Conservation (phyloP, 2,329 filamentous ascomycete species). For the Alternaria brassicicola region DNA sequence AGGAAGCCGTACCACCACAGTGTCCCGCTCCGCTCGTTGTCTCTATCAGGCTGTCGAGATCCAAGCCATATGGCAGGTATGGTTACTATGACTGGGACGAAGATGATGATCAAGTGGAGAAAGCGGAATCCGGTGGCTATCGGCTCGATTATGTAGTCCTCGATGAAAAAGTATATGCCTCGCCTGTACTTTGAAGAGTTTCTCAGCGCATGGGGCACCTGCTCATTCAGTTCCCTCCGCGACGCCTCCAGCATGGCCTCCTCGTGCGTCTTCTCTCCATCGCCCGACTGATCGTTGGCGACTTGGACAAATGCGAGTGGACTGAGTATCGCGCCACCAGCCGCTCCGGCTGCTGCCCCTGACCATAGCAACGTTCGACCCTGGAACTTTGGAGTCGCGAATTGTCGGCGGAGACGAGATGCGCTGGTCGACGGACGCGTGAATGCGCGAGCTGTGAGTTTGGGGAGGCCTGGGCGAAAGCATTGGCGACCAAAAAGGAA, state of each 20-base stretch:
- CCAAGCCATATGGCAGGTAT: conserved; percentile 86
- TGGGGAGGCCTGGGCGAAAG: conserved; percentile 50
- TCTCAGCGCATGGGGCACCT: conserved; percentile 66
- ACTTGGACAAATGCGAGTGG: conserved; percentile 66
- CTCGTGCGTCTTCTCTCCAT: conserved; percentile 71
- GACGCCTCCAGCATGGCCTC: conserved; percentile 86
- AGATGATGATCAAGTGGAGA: conserved; percentile 83
- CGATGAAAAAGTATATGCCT: conserved; percentile 69
- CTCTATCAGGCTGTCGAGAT: conserved; percentile 63
- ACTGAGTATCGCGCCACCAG: conserved; percentile 51
- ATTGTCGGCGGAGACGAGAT: conserved; percentile 39
- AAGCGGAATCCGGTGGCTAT: conserved; percentile 87
- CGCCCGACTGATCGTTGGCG: conserved; percentile 56
- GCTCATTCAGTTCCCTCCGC: conserved; percentile 74
- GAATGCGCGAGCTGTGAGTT: conserved; percentile 23
- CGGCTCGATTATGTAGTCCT: conserved; percentile 78
- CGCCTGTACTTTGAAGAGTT: conserved; percentile 65
- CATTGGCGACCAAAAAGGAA: conserved; percentile 58
- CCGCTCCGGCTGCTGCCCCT: conserved; percentile 31
- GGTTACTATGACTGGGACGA: conserved; percentile 83
- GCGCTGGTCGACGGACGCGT: conserved; percentile 37
- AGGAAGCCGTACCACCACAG: conserved; percentile 95
- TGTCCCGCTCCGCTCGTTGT: conserved; percentile 79
- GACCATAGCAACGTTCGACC: conserved; percentile 42
- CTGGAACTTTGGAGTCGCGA: conserved; percentile 45